Conservation (phyloP, 371 early-diverging fungal genomes). For the Circinella umbellata region DNA sequence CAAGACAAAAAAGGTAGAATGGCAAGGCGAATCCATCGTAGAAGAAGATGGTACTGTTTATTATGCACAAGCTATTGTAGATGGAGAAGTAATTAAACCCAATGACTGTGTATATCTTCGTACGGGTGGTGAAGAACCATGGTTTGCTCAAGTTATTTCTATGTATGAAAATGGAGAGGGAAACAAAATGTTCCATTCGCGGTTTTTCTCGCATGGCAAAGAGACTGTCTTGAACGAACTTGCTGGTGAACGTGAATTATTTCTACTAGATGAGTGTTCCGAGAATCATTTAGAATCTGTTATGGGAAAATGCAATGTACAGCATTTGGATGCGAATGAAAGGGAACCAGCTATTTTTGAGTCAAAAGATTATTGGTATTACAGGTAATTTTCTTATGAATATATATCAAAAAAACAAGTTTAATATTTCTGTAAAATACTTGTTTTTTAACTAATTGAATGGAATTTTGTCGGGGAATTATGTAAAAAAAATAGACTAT, state of each 20-base stretch:
- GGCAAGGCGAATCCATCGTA: constrained; percentile 13
- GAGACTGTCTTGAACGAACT: constrained; percentile 56
- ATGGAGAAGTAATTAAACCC: constrained; percentile 24
- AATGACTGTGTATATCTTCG: constrained; percentile 35
- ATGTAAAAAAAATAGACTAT: constrained; percentile 24
- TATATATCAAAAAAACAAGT: neutral
- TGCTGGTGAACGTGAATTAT: constrained; percentile 51
- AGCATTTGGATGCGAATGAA: constrained; percentile 29
- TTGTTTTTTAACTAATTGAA: no score
- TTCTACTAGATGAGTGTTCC: constrained; percentile 51
- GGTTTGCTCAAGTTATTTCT: constrained; percentile 31
- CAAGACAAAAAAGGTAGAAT: constrained; percentile 17
- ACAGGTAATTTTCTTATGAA: constrained; percentile 18
- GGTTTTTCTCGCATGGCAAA: constrained; percentile 48
- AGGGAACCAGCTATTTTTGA: constrained; percentile 32
- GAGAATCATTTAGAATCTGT: constrained; percentile 37
- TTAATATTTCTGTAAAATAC: no score
- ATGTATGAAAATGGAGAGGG: constrained; percentile 25
- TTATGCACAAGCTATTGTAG: constrained; percentile 21
- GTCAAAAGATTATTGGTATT: constrained; percentile 28
- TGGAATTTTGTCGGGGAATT: no score
- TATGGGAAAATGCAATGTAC: constrained; percentile 44
- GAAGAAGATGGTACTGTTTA: constrained; percentile 13
- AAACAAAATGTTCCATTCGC: constrained; percentile 40
- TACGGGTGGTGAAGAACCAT: constrained; percentile 22